Evolutionary conservation across 345 rosid genomes (phyloP), one percentile per base, ranked within the genome.

Genomic region (Populus pruinosa): DNA sequence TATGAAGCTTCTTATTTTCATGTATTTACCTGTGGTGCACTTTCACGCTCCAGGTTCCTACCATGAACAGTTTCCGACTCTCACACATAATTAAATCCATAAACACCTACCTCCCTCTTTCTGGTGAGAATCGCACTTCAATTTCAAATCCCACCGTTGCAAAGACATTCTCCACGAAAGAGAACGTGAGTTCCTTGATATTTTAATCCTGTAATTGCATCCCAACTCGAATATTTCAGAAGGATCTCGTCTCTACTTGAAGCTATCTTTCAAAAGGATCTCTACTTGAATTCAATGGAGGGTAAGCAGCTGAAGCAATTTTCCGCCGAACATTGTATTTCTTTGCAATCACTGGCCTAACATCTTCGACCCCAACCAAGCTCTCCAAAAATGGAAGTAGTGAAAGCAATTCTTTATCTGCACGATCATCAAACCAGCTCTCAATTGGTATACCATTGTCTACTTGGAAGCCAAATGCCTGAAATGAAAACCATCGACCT

Each of bases 381-480:
- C 94, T 92, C 88, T 94, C 99, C 83, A 96, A 80, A 81, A 96
- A 96, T 1, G 98, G 99, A 9, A 96, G 88, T 29, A 96, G 76
- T 25, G 76, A 77, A 64, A 96, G 99, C 81, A 96, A 86, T 81
- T 92, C 98, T 79, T 90, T 88, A 80, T 96, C 99, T 0, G 87
- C 70, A 2, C 87, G 90, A 81, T 96, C 97, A 31, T 90, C 93
- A 55, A 96, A 96, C 99, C 99, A 96, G 88, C 99, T 96, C 86
- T 92, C 97, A 44, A 96, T 96, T 17, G 99, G 98, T 69, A 96
- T 91, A 18, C 99, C 99, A 49, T 96, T 96, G 82, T 96, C 98
- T 81, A 96, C 96, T 89, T 96, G 99, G 83, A 96, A 96, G 50
- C 99, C 98, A 83, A 94, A 96, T 72, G 96, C 99, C 99, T 94